A percentile compares a stretch with the other conserved stretches of the same genome.
Evolutionary conservation across 2,329 filamentous ascomycete genomes (phyloP).

Genomic region (Xylariales sp.): DNA sequence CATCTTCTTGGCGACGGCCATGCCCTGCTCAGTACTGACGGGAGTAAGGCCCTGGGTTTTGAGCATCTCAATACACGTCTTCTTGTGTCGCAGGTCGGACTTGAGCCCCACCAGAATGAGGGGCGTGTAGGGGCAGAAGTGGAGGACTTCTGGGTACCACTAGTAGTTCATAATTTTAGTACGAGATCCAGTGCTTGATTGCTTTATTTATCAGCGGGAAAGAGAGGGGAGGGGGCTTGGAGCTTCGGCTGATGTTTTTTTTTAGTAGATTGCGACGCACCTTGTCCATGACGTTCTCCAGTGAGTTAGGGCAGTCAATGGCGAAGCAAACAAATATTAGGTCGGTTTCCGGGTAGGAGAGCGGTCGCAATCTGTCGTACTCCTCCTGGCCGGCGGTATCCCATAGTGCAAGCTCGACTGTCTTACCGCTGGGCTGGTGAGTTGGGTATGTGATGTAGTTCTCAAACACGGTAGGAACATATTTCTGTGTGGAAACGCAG

Average conservation of each 20-base stretch:
- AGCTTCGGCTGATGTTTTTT: neutral
- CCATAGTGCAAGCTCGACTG: constrained; percentile 94
- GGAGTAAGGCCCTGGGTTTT: constrained; percentile 96
- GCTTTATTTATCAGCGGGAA: neutral
- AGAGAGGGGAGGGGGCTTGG: constrained; percentile 1
- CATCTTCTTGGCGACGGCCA: constrained; percentile 88
- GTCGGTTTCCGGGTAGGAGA: constrained; percentile 97
- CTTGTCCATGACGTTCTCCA: constrained; percentile 99
- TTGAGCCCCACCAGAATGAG: constrained; percentile 95
- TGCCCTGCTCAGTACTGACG: constrained; percentile 86
- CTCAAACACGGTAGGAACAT: constrained; percentile 97
- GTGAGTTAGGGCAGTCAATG: constrained; percentile 95
- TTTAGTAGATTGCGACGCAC: no score
- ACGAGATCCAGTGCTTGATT: no score
- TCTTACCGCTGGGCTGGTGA: constrained; percentile 84
- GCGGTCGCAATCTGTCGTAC: constrained; percentile 90
- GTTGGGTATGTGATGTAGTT: constrained; percentile 99
- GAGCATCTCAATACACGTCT: constrained; percentile 96
- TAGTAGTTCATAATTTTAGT: no score
- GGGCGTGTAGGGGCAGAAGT: constrained; percentile 97
- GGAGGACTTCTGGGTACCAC: constrained; percentile 99
- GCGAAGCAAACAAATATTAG: constrained; percentile 98
- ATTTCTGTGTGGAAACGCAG: no score
- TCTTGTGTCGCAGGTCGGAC: constrained; percentile 91
- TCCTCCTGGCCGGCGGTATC: constrained; percentile 98